Percentiles rank a stretch among this genome's conserved stretches.
These are phyloP conservation scores for Marchantia polymorpha DNA, from an alignment of 225 moss, liverwort and hornwort genomes.

Conservation along the genomic window DNA sequence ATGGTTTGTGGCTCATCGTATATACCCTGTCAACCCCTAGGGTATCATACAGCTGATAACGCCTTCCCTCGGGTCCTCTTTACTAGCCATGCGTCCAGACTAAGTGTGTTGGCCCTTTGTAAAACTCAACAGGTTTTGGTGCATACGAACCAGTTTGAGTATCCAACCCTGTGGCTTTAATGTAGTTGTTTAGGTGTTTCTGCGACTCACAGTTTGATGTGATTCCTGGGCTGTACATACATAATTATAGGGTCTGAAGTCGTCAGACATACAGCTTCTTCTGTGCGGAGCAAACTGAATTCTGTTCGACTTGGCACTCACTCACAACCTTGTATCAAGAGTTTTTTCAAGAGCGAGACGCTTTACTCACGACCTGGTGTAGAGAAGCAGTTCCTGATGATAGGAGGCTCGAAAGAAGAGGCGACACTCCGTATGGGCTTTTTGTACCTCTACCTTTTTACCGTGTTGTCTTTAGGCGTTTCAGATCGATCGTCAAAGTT, in stretches of 20 bases:
- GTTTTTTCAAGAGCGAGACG: neutral
- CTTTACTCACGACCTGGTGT: neutral
- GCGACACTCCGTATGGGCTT: neutral
- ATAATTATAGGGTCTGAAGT: conserved; percentile 9
- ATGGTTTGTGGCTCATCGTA: neutral
- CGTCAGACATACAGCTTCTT: conserved; percentile 5
- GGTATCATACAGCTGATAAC: neutral
- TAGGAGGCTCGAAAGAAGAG: neutral
- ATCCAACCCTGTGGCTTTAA: neutral
- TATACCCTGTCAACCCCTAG: neutral
- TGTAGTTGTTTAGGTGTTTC: conserved; percentile 10
- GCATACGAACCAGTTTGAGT: neutral
- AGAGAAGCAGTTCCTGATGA: neutral
- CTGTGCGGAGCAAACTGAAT: conserved; percentile 4
- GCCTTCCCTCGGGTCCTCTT: neutral
- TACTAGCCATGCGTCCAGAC: neutral
- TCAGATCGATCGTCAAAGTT: neutral
- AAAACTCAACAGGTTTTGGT: conserved; percentile 7
- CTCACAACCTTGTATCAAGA: neutral
- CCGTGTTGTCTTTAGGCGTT: neutral
- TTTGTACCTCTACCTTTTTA: no score
- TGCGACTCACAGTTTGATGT: conserved; percentile 24
- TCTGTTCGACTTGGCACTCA: neutral
- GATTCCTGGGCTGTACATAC: conserved; percentile 22
- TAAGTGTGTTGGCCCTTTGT: neutral